phyloP scores from a whole-genome alignment of 2,329 filamentous ascomycete genomes.

The Remersonia thermophila region DNA sequence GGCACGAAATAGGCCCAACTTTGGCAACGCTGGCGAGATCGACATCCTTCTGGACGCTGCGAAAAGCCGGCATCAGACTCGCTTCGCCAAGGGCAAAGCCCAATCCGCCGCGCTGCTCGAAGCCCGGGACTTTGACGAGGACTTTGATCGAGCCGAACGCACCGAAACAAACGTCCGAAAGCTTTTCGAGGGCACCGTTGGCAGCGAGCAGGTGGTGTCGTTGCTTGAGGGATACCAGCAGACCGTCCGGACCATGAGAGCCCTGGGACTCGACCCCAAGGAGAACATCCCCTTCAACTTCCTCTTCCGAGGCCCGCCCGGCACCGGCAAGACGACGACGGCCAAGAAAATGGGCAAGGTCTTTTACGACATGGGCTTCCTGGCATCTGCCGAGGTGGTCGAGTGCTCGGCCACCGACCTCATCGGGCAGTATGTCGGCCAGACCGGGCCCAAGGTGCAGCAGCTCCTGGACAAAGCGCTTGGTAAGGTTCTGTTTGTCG shows the following conservation, averaged over 20 bases:
- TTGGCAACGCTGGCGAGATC: constrained; percentile 64
- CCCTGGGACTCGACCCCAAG: constrained; percentile 40
- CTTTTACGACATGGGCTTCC: constrained; percentile 62
- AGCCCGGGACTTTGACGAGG: constrained; percentile 42
- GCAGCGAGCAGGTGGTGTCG: constrained; percentile 41
- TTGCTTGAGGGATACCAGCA: constrained; percentile 43
- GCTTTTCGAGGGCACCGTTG: constrained; percentile 48
- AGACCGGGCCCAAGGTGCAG: constrained; percentile 55
- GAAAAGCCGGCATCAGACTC: constrained; percentile 30
- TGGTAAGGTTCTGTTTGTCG: constrained; percentile 57
- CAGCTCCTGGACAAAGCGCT: constrained; percentile 48
- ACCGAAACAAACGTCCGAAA: constrained; percentile 35
- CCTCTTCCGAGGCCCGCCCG: constrained; percentile 54
- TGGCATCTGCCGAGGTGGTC: constrained; percentile 45
- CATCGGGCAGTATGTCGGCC: constrained; percentile 55
- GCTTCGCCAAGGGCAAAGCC: constrained; percentile 15
- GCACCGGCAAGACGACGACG: constrained; percentile 61
- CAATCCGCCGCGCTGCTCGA: constrained; percentile 19
- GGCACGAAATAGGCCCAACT: constrained; percentile 50
- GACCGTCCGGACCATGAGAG: constrained; percentile 37
- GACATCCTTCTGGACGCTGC: constrained; percentile 52
- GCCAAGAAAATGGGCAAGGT: constrained; percentile 65
- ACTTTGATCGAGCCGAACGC: constrained; percentile 40
- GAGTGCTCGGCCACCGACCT: constrained; percentile 59
- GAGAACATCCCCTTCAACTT: constrained; percentile 54